A percentile compares a stretch with the other conserved stretches of the same genome.
Conservation (phyloP, 495 filamentous ascomycete species). For the Lasiosphaeris hirsuta region DNA sequence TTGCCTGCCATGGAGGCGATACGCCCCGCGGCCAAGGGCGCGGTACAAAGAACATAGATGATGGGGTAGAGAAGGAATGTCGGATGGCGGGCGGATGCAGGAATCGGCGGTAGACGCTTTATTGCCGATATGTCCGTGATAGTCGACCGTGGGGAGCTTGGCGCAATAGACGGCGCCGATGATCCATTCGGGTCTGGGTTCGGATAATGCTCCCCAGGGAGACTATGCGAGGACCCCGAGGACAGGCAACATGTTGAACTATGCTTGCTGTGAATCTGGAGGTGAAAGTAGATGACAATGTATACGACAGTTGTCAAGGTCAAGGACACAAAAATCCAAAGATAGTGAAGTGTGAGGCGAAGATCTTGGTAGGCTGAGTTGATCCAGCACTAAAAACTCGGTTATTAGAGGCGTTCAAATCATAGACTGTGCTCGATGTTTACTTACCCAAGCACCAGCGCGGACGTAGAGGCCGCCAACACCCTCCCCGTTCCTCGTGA, state of each 20-base stretch:
- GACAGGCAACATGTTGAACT: constrained; percentile 36
- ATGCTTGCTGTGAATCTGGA: constrained; percentile 47
- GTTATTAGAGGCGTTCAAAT: neutral
- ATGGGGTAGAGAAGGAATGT: constrained; percentile 73
- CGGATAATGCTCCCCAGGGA: constrained; percentile 13
- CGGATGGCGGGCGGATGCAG: constrained; percentile 46
- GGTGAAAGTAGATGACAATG: constrained; percentile 58
- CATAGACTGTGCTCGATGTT: constrained; percentile 4
- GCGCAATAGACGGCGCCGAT: constrained; percentile 8
- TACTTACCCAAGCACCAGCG: constrained; percentile 60
- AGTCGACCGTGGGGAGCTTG: constrained; percentile 16
- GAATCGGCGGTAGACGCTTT: constrained; percentile 23
- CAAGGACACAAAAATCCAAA: constrained; percentile 73
- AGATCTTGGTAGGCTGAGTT: constrained; percentile 54
- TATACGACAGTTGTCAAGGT: constrained; percentile 64
- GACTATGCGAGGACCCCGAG: neutral
- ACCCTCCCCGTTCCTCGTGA: constrained; percentile 42
- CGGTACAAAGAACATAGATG: constrained; percentile 66
- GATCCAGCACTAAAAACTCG: constrained; percentile 63
- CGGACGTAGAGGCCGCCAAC: constrained; percentile 55
- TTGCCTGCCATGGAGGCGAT: constrained; percentile 59
- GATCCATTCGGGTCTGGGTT: constrained; percentile 14
- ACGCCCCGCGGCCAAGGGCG: constrained; percentile 66
- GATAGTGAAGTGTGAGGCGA: constrained; percentile 71
- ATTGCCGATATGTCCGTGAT: constrained; percentile 13